Percentiles rank a stretch among this genome's conserved stretches.
Conservation (phyloP, 2,329 filamentous ascomycete species). For the Lithohypha guttulata region DNA sequence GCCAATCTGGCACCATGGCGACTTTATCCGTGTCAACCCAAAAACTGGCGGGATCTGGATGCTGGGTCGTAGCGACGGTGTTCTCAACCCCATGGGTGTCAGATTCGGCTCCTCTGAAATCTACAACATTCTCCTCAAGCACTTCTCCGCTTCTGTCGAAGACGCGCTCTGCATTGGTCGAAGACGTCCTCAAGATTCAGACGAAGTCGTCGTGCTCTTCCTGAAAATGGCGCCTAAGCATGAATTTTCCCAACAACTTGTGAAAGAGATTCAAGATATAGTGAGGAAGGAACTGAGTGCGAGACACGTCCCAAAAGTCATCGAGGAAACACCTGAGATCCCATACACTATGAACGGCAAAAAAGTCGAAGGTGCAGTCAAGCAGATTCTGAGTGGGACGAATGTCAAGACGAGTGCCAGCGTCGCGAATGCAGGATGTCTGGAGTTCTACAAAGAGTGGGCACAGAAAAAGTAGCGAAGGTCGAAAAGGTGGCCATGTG, state of each 20-base stretch:
- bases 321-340: constrained; percentile 76
- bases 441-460: constrained; percentile 84
- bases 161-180: constrained; percentile 84
- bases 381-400: constrained; percentile 84
- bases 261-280: constrained; percentile 51
- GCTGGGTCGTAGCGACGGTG: constrained; percentile 84
- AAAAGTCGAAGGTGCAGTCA: constrained; percentile 94
- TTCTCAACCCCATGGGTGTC: constrained; percentile 84
- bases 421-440: constrained; percentile 79
- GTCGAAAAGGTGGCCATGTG: not conserved
- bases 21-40: constrained; percentile 68
- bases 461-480: constrained; percentile 38
- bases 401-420: constrained; percentile 81
- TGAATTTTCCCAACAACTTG: constrained; percentile 50
- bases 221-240: constrained; percentile 59
- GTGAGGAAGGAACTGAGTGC: constrained; percentile 73
- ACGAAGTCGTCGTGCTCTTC: constrained; percentile 84
- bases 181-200: constrained; percentile 57
- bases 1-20: constrained; percentile 78
- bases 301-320: constrained; percentile 73
- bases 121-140: constrained; percentile 81
- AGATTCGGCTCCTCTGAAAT: constrained; percentile 91
- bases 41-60: constrained; percentile 70
- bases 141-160: constrained; percentile 66
- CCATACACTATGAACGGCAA: constrained; percentile 91